These are phyloP conservation scores for Rasamsonia emersonii DNA, from an alignment of 2,329 filamentous ascomycete species.

Conservation along the genomic window DNA sequence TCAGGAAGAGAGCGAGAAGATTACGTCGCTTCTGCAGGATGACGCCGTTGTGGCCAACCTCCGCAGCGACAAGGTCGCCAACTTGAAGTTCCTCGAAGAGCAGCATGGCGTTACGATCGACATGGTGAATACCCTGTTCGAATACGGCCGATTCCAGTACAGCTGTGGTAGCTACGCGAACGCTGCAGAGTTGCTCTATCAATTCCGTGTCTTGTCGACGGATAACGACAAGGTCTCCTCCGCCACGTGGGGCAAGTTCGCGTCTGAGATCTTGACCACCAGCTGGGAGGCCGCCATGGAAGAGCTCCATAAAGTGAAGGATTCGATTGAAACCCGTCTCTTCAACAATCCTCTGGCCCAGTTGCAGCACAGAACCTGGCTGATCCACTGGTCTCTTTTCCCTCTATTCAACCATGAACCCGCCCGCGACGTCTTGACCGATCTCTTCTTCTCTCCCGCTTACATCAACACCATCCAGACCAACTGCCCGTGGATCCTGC, in stretches of 20 bases:
- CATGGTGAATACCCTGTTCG: conserved; percentile 92
- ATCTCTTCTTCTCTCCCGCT: conserved; percentile 91
- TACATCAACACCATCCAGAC: conserved; percentile 99
- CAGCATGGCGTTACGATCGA: conserved; percentile 89
- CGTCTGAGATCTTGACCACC: conserved; percentile 86
- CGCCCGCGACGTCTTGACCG: conserved; percentile 81
- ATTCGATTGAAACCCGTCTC: conserved; percentile 85
- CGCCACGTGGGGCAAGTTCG: conserved; percentile 96
- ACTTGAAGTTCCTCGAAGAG: conserved; percentile 96
- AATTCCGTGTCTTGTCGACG: conserved; percentile 95
- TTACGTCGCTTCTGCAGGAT: conserved; percentile 75
- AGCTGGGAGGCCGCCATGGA: conserved; percentile 94
- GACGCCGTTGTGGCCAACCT: conserved; percentile 86
- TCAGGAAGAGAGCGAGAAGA: conserved; percentile 80
- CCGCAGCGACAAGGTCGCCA: conserved; percentile 94
- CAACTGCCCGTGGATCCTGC: conserved; percentile 88
- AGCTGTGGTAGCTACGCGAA: conserved; percentile 89
- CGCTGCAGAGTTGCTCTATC: conserved; percentile 87
- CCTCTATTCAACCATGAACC: conserved; percentile 97
- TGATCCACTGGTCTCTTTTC: conserved; percentile 98
- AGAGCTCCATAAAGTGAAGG: conserved; percentile 82
- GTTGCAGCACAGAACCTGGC: conserved; percentile 91
- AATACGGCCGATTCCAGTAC: conserved; percentile 96
- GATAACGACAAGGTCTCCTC: conserved; percentile 96
- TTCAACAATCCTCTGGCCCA: conserved; percentile 95